A percentile compares a stretch with the other conserved stretches of the same genome.
Evolutionary conservation across 768 basidiomycete genomes (phyloP).

Genomic region (Ephemerocybe angulata): DNA sequence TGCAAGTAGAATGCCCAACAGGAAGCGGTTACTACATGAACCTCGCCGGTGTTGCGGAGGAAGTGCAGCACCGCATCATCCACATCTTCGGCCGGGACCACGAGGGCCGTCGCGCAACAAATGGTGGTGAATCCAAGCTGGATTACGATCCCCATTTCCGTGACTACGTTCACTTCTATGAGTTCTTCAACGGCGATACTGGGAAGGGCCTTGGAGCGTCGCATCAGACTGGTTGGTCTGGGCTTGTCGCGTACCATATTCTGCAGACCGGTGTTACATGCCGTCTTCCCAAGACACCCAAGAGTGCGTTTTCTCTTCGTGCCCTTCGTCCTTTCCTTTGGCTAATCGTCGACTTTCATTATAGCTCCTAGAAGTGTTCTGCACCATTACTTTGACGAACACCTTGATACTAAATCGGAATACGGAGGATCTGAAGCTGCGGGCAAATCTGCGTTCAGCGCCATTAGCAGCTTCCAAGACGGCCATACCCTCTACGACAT

Average conservation of each 20-base stretch:
- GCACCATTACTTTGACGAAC: constrained; percentile 93
- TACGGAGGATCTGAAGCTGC: constrained; percentile 59
- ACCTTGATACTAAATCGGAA: constrained; percentile 55
- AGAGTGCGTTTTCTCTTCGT: constrained; percentile 54
- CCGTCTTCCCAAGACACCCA: constrained; percentile 89
- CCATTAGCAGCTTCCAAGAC: constrained; percentile 42
- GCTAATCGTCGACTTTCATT: not conserved
- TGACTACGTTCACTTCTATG: constrained; percentile 96
- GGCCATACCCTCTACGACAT: constrained; percentile 64
- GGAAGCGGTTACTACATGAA: constrained; percentile 98
- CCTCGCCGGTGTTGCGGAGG: constrained; percentile 88
- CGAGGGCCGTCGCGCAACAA: constrained; percentile 83
- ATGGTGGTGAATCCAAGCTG: constrained; percentile 83
- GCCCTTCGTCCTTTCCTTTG: not conserved
- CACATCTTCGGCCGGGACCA: constrained; percentile 95
- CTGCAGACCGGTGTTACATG: constrained; percentile 87
- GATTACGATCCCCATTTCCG: constrained; percentile 94
- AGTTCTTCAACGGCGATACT: constrained; percentile 95
- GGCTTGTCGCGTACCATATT: constrained; percentile 87
- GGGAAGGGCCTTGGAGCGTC: constrained; percentile 94
- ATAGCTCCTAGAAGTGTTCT: constrained; percentile 83
- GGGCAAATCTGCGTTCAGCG: constrained; percentile 53
- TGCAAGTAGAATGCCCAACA: constrained; percentile 94
- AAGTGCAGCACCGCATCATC: constrained; percentile 98
- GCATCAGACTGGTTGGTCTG: constrained; percentile 98